phyloP scores from a whole-genome alignment of 2,329 filamentous ascomycete species.

The Ophiostoma triangulosporum region DNA sequence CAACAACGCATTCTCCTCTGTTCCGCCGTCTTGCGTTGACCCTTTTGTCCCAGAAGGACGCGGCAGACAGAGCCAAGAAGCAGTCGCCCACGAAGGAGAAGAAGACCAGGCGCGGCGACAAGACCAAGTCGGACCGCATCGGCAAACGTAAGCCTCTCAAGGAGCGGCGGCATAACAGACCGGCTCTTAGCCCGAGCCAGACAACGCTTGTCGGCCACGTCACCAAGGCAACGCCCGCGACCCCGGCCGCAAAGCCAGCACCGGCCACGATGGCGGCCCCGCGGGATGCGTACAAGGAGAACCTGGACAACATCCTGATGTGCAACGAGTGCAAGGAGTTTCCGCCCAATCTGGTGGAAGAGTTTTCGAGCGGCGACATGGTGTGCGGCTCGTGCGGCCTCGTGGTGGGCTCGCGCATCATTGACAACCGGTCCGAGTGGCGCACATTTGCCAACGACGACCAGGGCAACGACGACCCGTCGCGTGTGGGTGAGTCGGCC shows the following conservation, averaged over 20 bases:
- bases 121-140: not conserved
- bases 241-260: not conserved
- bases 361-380: slow-evolving; percentile 83
- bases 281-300: slow-evolving; percentile 48
- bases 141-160: slow-evolving; percentile 11
- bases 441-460: slow-evolving; percentile 98
- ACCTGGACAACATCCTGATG: slow-evolving; percentile 72
- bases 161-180: slow-evolving; percentile 14
- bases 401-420: slow-evolving; percentile 78
- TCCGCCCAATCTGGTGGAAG: slow-evolving; percentile 86
- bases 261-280: slow-evolving; percentile 9
- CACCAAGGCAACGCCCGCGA: not conserved
- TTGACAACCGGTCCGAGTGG: slow-evolving; percentile 96
- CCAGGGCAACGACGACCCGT: slow-evolving; percentile 89
- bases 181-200: not conserved
- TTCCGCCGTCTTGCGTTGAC: slow-evolving; percentile 44
- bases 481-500: slow-evolving; percentile 88
- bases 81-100: not conserved
- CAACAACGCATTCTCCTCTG: slow-evolving; percentile 60
- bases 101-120: slow-evolving; percentile 9
- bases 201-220: slow-evolving; percentile 1
- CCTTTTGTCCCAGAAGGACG: slow-evolving; percentile 24
- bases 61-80: not conserved
- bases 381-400: slow-evolving; percentile 87
- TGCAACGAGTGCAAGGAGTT: slow-evolving; percentile 85